Base-by-base conservation (phyloP, 129 eudicot species). In the Scalesia atractyloides region DNA sequence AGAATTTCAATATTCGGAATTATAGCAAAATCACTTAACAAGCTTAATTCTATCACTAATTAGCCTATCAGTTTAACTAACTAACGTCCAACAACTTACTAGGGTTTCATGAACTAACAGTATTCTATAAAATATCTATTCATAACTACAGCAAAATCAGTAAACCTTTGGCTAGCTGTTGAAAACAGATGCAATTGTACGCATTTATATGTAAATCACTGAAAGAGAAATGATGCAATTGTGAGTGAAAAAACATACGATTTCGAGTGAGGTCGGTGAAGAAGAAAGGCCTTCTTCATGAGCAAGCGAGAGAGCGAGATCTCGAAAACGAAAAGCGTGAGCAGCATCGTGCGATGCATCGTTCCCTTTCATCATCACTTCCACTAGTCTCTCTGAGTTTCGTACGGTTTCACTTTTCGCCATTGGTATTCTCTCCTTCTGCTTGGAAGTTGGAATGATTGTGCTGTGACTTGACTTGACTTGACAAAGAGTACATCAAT, bases 311-410 rank as follows among this genome's bases (percentile, higher is more conserved):
- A 93, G 95, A 7, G 98, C 96, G 12, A 89, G 79, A 69, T 87
- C 96, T n/a, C 97, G 73, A 15, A 93, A 97, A 49, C 96, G 83
- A 70, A 83, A 87, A 12, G 82, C 95, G 60, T 93, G 98, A 5
- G 90, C 91, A 46, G 98, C 91, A 33, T 92, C 98, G 66, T 92
- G 98, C 5, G 96, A 93, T 37, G 92, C 96, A 76, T 93, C 98
- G 86, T 93, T 93, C 0, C 87, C 90, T 26, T 72, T 79, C 98
- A 93, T 93, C 68, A 51, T 70, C 64, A 56, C 64, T 72, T 89
- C 83, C 33, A 89, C 95, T 76, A 92, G 68, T 68, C 81, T 74
- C 84, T 93, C 98, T 52, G 98, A 95, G 50, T 78, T 87, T 57
- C 37, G 66, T 7, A 93, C 68, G 1, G 62, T 86, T 58, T 76